phyloP scores from a whole-genome alignment of 2,329 filamentous ascomycete species.

The Nothopassalora personata region DNA sequence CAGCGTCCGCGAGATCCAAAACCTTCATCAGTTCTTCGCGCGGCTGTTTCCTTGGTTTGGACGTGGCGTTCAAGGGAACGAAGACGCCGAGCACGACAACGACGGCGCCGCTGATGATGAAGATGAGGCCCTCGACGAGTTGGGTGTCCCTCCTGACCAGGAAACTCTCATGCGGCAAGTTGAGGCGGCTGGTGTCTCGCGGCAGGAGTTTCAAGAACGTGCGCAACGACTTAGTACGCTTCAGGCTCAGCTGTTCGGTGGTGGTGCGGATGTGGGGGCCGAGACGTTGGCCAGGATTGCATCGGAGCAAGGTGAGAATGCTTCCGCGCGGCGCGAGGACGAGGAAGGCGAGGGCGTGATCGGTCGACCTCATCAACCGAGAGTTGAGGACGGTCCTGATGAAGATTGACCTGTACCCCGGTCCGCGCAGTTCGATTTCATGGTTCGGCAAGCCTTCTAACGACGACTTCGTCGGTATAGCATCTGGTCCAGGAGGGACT shows the following conservation, averaged over 20 bases:
- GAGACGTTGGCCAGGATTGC: not conserved
- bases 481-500: no score
- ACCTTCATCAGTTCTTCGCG: constrained; percentile 26
- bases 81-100: constrained; percentile 3
- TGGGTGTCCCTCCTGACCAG: constrained; percentile 17
- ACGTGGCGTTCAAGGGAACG: constrained; percentile 5
- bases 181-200: constrained; percentile 22
- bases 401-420: not conserved
- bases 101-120: constrained; percentile 4
- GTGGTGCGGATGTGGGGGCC: not conserved
- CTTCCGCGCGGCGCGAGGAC: not conserved
- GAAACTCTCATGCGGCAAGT: constrained; percentile 28
- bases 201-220: constrained; percentile 3
- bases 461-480: no score
- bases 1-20: constrained; percentile 25
- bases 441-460: no score
- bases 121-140: constrained; percentile 3
- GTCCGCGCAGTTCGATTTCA: not conserved
- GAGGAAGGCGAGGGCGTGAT: not conserved
- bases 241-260: constrained; percentile 6
- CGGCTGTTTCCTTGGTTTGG: constrained; percentile 30
- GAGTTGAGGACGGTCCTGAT: not conserved
- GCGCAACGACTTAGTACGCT: constrained; percentile 5
- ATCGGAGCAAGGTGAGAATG: not conserved
- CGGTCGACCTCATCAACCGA: not conserved